These are phyloP conservation scores for Avena insularis DNA, from an alignment of 176 grass and related monocot genomes.

Conservation along the genomic window DNA sequence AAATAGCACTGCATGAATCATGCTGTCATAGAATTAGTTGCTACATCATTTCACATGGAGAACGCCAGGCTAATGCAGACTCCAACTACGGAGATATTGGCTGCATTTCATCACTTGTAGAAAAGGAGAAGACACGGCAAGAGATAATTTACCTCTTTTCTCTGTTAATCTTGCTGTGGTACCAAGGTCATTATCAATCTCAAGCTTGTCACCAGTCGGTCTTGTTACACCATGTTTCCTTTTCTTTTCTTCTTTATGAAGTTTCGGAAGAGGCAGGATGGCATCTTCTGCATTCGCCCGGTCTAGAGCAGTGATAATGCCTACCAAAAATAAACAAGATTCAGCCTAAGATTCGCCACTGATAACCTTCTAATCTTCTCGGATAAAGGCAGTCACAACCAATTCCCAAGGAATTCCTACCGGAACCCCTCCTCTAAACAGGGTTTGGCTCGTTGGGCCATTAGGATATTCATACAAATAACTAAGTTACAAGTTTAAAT, in stretches of 20 bases:
- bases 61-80: slow-evolving; percentile 22
- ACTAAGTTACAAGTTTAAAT: neutral
- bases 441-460: neutral
- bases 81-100: neutral
- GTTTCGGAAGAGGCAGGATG: slow-evolving; percentile 79
- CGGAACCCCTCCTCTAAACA: neutral
- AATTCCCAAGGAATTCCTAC: neutral
- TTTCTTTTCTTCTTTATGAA: slow-evolving; percentile 81
- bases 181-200: slow-evolving; percentile 41
- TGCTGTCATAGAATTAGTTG: slow-evolving; percentile 4
- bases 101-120: slow-evolving; percentile 10
- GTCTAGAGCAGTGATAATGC: slow-evolving; percentile 79
- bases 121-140: neutral
- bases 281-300: slow-evolving; percentile 94
- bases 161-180: slow-evolving; percentile 40
- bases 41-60: neutral
- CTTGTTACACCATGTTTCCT: slow-evolving; percentile 72
- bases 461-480: slow-evolving; percentile 9
- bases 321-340: slow-evolving; percentile 48
- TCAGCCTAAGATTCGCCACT: slow-evolving; percentile 32
- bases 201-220: slow-evolving; percentile 43
- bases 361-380: neutral
- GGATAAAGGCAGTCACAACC: slow-evolving; percentile 14
- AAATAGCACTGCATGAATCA: neutral
- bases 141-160: slow-evolving; percentile 64